phyloP scores from a whole-genome alignment of 345 rosid species.

The thale cress (Arabidopsis thaliana) region TAIR10.1 NC_003076.8:8255001-8255500 shows the following conservation, averaged over 20 bases:
- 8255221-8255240: slow-evolving; percentile 50
- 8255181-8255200: slow-evolving; percentile 19
- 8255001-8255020: background rate
- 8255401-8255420: slow-evolving; percentile 45
- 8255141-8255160: slow-evolving; percentile 47
- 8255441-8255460: slow-evolving; percentile 52
- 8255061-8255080: background rate
- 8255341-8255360: slow-evolving; percentile 12
- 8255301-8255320: slow-evolving; percentile 46
- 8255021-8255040: slow-evolving; percentile 5
- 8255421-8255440: slow-evolving; percentile 22
- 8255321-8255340: slow-evolving; percentile 12
- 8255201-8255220: slow-evolving; percentile 46
- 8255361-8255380: slow-evolving; percentile 12
- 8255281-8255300: slow-evolving; percentile 59
- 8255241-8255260: slow-evolving; percentile 53
- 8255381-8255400: background rate
- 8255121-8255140: slow-evolving; percentile 57
- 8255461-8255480: slow-evolving; percentile 51
- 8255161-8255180: slow-evolving; percentile 45
- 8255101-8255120: slow-evolving; percentile 13
- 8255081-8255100: slow-evolving; percentile 7
- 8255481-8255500: slow-evolving; percentile 50
- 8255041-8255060: background rate
- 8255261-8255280: slow-evolving; percentile 54